Base-by-base conservation (phyloP, 2,329 filamentous ascomycete species). In the Colletotrichum musae region DNA sequence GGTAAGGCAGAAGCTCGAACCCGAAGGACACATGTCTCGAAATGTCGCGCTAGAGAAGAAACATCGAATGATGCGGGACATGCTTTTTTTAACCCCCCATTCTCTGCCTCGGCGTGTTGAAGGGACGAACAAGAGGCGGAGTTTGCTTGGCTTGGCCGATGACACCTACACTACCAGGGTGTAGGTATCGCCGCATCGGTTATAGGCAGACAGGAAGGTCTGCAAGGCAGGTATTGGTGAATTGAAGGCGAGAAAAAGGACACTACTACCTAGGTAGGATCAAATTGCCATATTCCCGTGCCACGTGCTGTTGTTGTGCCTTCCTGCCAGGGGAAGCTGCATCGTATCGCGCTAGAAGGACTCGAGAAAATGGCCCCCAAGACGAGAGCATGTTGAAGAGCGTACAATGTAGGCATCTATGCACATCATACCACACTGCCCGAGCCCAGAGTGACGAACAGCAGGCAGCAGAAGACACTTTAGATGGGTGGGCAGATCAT, bases 21-120 rank as follows among this genome's bases (percentile, higher is more conserved):
- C 36, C 45, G 52, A 64, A 48, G 28, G 18, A 36, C 64, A 58
- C 18, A 57, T 68, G 60, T 68, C 65, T 53, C 53, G 58, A 54
- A 12, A 28, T 36, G 28, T 15, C 16, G 48, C 39, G 60, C 53
- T 48, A 65, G 48, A 39, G 24, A 26, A 60, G 61, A 66, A 69
- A 66, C 62, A 45, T 60, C 15, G 54, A 60, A 56, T 51, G 66
- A 60, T 21, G 18, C 50, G 36, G n/a, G n/a, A 59, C 53, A 48
- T 36, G 51, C 47, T 58, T 65, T 64, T 48, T 52, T 32, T 28
- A 4, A 47, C 15, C 9, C 16, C 48, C 43, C 48, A 12, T n/a
- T 65, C 47, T 45, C 32, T 65, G 60, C 57, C 65, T 54, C 54
- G 36, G 48, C 5, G 1, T 13, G 41, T 10, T 47, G 21, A 56